These are phyloP conservation scores for Dipteronia dyeriana DNA, from an alignment of 345 rosid genomes.

Conservation along the genomic window DNA sequence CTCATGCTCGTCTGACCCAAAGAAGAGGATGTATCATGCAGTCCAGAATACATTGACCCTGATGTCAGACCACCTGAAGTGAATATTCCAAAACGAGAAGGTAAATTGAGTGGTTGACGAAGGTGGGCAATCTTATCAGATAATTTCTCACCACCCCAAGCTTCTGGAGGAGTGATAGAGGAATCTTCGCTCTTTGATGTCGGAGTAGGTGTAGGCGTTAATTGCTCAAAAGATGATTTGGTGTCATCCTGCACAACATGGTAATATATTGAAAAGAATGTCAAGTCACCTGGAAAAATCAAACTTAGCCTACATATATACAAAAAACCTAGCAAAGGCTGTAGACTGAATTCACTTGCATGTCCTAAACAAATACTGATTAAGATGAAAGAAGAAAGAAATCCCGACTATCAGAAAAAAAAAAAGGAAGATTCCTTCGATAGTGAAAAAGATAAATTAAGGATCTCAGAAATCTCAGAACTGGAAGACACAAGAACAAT, in stretches of 20 bases:
- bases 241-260: slow-evolving; percentile 58
- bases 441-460: background rate
- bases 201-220: slow-evolving; percentile 61
- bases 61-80: slow-evolving; percentile 60
- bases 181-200: slow-evolving; percentile 74
- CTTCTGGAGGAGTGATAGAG: slow-evolving; percentile 93
- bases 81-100: slow-evolving; percentile 61
- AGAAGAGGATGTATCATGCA: slow-evolving; percentile 62
- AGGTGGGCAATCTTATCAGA: slow-evolving; percentile 62
- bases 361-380: background rate
- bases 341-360: slow-evolving; percentile 7
- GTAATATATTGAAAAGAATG: background rate
- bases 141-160: slow-evolving; percentile 97
- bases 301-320: background rate
- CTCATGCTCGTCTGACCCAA: slow-evolving; percentile 49
- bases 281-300: slow-evolving; percentile 3
- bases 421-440: slow-evolving; percentile 1
- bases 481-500: slow-evolving; percentile 2
- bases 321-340: slow-evolving; percentile 1
- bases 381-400: background rate
- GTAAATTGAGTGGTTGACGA: slow-evolving; percentile 49
- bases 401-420: background rate
- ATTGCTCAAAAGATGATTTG: slow-evolving; percentile 40
- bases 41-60: slow-evolving; percentile 62
- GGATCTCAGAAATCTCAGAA: background rate